Evolutionary conservation across 2,329 filamentous ascomycete species (phyloP).

Genomic region (Fusarium chuoi): DNA sequence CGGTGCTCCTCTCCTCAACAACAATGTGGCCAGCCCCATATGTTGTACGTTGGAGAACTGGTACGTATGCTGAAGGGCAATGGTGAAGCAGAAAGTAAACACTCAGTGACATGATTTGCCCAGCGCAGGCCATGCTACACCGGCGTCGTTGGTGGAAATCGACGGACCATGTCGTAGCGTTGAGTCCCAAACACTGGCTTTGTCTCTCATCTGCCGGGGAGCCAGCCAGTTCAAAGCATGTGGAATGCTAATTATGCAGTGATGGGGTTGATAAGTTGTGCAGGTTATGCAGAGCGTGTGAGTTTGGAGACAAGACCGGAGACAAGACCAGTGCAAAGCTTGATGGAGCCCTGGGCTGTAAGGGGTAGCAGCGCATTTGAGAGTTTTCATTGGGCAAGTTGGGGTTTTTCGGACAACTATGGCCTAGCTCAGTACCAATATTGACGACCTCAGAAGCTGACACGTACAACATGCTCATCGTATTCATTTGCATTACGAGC

Average conservation of each 20-base stretch:
- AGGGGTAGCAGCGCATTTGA: slow-evolving; percentile 3
- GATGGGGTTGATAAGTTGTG: slow-evolving; percentile 19
- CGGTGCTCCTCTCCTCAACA: not conserved
- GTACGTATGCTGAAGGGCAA: slow-evolving; percentile 26
- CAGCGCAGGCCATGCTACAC: slow-evolving; percentile 4
- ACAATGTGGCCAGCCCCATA: not conserved
- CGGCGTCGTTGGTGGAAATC: slow-evolving; percentile 31
- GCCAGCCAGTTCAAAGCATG: slow-evolving; percentile 20
- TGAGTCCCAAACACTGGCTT: slow-evolving; percentile 37
- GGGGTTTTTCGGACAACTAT: not conserved
- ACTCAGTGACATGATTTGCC: slow-evolving; percentile 20
- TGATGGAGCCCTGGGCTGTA: slow-evolving; percentile 6
- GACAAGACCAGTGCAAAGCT: not conserved
- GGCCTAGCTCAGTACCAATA: not conserved
- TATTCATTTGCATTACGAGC: slow-evolving; percentile 13
- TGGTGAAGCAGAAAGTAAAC: slow-evolving; percentile 19
- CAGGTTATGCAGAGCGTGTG: slow-evolving; percentile 21
- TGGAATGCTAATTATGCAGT: slow-evolving; percentile 24
- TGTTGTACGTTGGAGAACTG: not conserved
- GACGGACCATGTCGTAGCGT: slow-evolving; percentile 36
- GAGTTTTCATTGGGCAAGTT: slow-evolving; percentile 20
- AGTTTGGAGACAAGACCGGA: not conserved
- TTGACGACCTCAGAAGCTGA: not conserved
- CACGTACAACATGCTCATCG: slow-evolving; percentile 5
- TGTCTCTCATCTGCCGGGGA: slow-evolving; percentile 43